Conservation (phyloP, 2,329 filamentous ascomycete species). For the Setomelanomma holmii region DNA sequence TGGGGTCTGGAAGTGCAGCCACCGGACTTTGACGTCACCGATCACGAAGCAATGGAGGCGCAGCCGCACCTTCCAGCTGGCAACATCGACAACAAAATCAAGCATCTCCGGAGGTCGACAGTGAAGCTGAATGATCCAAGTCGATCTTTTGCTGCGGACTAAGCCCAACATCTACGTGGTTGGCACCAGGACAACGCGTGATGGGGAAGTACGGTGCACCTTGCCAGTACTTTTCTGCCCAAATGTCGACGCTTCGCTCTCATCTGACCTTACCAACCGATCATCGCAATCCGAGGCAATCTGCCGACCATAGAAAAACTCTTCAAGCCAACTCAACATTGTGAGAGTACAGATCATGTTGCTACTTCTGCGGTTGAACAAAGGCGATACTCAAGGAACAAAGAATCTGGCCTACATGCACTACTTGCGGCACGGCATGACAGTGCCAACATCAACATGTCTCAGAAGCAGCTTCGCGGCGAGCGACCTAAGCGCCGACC, state of each 20-base stretch:
- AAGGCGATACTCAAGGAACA: neutral
- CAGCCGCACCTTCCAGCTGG: neutral
- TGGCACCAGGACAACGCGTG: neutral
- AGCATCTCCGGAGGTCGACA: neutral
- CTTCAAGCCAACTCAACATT: neutral
- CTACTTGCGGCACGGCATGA: neutral
- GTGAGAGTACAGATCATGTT: neutral
- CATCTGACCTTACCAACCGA: neutral
- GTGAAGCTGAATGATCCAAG: neutral
- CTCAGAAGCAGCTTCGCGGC: neutral
- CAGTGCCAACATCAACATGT: neutral
- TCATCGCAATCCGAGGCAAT: neutral
- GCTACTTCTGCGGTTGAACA: neutral
- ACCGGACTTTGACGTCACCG: neutral
- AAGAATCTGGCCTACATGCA: neutral
- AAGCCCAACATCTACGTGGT: neutral
- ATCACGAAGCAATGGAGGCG: neutral
- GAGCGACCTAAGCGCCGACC: neutral
- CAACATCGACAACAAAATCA: neutral
- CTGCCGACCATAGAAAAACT: neutral
- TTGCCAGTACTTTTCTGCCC: neutral
- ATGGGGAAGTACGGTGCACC: neutral
- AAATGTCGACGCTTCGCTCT: neutral
- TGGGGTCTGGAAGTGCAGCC: neutral
- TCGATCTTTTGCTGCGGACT: neutral